Percentiles rank a stretch among this genome's conserved stretches.
phyloP scores from a whole-genome alignment of 2,329 filamentous ascomycete species.

The Akanthomyces uredinophilus region DNA sequence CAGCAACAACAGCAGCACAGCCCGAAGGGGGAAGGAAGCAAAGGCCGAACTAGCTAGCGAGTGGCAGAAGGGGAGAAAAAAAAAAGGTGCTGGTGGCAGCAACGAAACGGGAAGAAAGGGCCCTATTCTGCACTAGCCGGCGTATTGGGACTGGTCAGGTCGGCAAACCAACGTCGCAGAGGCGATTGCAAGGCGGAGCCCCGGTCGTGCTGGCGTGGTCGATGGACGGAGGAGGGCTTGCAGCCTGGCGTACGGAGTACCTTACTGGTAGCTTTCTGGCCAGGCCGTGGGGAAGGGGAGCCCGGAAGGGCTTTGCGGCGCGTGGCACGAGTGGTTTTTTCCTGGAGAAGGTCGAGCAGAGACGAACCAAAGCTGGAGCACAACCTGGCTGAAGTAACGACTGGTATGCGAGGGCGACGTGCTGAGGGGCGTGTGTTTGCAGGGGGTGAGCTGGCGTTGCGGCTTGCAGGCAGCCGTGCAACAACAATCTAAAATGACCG shows the following conservation, averaged over 20 bases:
- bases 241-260: too few relatives aligned
- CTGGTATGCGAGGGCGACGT: too few relatives aligned
- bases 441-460: too few relatives aligned
- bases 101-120: neutral
- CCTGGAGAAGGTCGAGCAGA: neutral
- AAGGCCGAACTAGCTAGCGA: neutral
- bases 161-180: constrained; percentile 16
- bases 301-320: neutral
- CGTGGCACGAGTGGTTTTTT: neutral
- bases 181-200: constrained; percentile 14
- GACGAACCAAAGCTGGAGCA: neutral
- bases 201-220: neutral
- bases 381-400: too few relatives aligned
- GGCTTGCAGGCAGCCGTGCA: neutral
- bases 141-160: neutral
- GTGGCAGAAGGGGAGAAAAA: neutral
- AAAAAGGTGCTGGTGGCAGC: neutral
- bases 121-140: neutral
- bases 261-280: neutral
- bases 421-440: too few relatives aligned
- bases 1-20: neutral
- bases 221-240: neutral
- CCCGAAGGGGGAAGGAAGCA: neutral
- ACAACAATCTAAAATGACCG: neutral
- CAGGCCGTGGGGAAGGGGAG: neutral